Evolutionary conservation across 2,329 filamentous ascomycete genomes (phyloP).

Genomic region (Colletotrichum sojae): DNA sequence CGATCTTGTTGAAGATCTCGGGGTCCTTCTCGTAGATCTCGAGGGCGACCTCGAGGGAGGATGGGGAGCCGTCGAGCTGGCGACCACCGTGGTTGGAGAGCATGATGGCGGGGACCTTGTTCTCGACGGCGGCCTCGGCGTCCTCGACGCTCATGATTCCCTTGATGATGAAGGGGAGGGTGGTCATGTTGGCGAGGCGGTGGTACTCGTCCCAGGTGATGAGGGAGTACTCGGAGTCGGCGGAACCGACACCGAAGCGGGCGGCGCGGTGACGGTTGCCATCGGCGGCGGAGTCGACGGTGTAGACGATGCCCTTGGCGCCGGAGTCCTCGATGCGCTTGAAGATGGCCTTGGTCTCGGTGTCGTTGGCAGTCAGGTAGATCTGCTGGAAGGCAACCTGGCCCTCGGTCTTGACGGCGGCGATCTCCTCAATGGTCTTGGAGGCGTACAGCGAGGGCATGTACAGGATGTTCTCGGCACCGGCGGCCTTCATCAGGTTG

Average conservation of each 20-base stretch:
- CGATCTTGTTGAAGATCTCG: conserved; percentile 55
- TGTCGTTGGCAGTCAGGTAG: conserved; percentile 52
- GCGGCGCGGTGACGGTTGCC: conserved; percentile 58
- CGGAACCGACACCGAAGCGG: conserved; percentile 55
- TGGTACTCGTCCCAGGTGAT: conserved; percentile 55
- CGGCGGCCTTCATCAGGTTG: conserved; percentile 65
- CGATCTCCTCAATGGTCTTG: conserved; percentile 55
- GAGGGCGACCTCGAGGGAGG: conserved; percentile 55
- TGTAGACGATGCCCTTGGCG: conserved; percentile 55
- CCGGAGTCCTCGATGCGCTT: conserved; percentile 50
- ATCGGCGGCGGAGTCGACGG: conserved; percentile 56
- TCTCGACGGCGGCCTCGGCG: conserved; percentile 51
- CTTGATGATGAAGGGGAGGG: conserved; percentile 57
- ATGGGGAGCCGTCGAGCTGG: conserved; percentile 57
- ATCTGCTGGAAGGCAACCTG: conserved; percentile 57
- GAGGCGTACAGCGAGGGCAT: conserved; percentile 56
- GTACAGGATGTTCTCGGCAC: conserved; percentile 64
- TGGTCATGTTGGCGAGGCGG: conserved; percentile 52
- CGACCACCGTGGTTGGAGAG: conserved; percentile 61
- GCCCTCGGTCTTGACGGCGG: conserved; percentile 51
- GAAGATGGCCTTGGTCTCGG: conserved; percentile 50
- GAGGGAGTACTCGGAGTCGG: conserved; percentile 42
- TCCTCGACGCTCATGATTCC: conserved; percentile 56
- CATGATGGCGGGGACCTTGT: conserved; percentile 53
- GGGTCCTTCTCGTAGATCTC: conserved; percentile 56